phyloP scores from a whole-genome alignment of 2,329 filamentous ascomycete genomes.

The Colletotrichum echinochloae region DNA sequence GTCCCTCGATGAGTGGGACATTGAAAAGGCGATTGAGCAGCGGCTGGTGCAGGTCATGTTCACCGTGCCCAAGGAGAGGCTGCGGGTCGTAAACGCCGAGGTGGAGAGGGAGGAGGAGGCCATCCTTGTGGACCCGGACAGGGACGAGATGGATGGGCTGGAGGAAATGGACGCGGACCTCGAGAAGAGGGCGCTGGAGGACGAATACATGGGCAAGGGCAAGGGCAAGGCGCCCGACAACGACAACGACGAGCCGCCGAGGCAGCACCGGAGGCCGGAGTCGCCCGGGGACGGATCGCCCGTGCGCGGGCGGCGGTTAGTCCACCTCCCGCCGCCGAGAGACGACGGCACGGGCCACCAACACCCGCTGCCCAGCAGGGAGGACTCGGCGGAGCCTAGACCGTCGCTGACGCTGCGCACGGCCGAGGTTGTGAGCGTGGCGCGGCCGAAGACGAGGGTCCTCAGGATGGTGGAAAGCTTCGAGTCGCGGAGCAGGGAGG shows the following conservation, averaged over 20 bases:
- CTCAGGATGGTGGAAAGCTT: constrained; percentile 68
- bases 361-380: constrained; percentile 1
- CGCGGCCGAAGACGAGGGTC: constrained; percentile 59
- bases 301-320: constrained; percentile 33
- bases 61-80: constrained; percentile 86
- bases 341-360: constrained; percentile 13
- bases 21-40: constrained; percentile 78
- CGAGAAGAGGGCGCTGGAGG: constrained; percentile 23
- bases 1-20: constrained; percentile 77
- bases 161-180: not conserved
- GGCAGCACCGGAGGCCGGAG: constrained; percentile 28
- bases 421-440: constrained; percentile 60
- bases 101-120: constrained; percentile 57
- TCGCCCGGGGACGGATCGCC: constrained; percentile 27
- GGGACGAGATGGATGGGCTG: constrained; percentile 42
- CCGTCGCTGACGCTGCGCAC: constrained; percentile 54
- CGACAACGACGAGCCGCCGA: not conserved
- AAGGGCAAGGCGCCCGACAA: constrained; percentile 33
- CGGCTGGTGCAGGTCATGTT: constrained; percentile 88
- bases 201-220: constrained; percentile 30
- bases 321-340: constrained; percentile 40
- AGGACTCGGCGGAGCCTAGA: constrained; percentile 44
- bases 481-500: constrained; percentile 58
- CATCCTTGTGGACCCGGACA: constrained; percentile 57
- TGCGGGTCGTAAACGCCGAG: constrained; percentile 91